Evolutionary conservation across 257 asterid species (phyloP).

Genomic region (Nicotiana tomentosiformis): DNA sequence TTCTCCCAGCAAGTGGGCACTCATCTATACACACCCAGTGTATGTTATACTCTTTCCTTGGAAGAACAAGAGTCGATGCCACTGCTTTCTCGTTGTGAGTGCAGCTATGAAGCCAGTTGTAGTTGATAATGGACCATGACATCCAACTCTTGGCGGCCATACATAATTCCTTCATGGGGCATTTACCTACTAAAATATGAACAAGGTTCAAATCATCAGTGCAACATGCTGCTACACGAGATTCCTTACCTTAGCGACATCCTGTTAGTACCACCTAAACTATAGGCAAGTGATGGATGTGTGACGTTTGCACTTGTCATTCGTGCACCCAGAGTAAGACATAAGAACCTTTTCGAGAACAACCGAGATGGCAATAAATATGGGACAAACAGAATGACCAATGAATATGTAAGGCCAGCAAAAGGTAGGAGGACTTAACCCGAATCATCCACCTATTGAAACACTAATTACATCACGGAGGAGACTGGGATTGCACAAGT

Average conservation of each 20-base stretch:
- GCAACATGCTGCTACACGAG: not conserved
- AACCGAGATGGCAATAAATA: too few species aligned
- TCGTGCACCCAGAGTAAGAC: not conserved
- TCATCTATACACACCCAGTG: not conserved
- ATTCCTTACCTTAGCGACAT: not conserved
- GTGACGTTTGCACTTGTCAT: not conserved
- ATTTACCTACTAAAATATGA: not conserved
- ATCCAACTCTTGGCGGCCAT: too few species aligned
- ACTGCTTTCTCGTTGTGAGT: not conserved
- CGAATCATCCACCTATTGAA: too few species aligned
- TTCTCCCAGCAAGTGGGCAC: too few species aligned
- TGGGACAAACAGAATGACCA: too few species aligned
- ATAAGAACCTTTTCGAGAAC: too few species aligned
- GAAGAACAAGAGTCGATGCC: not conserved
- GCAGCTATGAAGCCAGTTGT: not conserved
- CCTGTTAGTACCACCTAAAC: not conserved
- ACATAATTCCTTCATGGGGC: not conserved
- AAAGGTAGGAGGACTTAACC: too few species aligned
- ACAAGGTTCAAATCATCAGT: not conserved
- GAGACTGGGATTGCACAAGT: too few species aligned
- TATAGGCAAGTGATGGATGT: not conserved
- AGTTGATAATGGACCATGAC: not conserved
- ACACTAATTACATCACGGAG: too few species aligned
- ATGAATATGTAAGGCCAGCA: not conserved
- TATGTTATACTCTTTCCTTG: not conserved